Conservation (phyloP, 139 green algal species). For the Micractinium sp. region DNA sequence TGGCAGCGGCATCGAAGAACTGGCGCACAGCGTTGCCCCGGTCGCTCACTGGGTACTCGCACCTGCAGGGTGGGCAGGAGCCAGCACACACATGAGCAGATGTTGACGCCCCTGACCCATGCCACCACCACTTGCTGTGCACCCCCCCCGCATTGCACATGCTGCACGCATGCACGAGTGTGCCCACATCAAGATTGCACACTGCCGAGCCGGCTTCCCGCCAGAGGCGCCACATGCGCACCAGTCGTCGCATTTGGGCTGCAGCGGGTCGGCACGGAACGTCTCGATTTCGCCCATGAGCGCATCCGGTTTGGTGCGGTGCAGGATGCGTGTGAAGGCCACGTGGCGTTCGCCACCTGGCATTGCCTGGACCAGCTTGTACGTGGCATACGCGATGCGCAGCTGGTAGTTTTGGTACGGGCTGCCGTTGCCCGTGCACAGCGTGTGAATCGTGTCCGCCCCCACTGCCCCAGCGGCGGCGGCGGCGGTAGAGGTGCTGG, state of each 20-base stretch:
- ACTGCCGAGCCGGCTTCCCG: neutral
- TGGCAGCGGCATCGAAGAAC: conserved; percentile 63
- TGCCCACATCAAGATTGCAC: neutral
- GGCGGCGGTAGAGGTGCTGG: neutral
- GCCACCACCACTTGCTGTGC: neutral
- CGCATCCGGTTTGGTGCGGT: conserved; percentile 62
- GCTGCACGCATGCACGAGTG: neutral
- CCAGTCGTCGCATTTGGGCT: conserved; percentile 71
- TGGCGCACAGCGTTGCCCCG: conserved; percentile 77
- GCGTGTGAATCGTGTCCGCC: conserved; percentile 27
- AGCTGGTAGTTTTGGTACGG: conserved; percentile 81
- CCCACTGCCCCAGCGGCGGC: neutral
- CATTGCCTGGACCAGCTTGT: conserved; percentile 74
- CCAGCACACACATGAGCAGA: neutral
- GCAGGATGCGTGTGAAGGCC: conserved; percentile 86
- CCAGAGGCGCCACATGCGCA: neutral
- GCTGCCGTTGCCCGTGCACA: conserved; percentile 82
- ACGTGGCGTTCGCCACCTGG: conserved; percentile 74
- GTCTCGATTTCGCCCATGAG: conserved; percentile 68
- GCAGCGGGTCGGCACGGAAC: conserved; percentile 64
- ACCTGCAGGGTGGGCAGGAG: conserved; percentile 31
- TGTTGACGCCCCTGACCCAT: neutral
- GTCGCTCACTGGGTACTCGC: conserved; percentile 86
- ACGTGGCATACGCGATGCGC: conserved; percentile 73
- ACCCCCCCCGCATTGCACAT: neutral